These are phyloP conservation scores for Saccharata proteae DNA, from an alignment of 2,329 filamentous ascomycete genomes.

Conservation along the genomic window DNA sequence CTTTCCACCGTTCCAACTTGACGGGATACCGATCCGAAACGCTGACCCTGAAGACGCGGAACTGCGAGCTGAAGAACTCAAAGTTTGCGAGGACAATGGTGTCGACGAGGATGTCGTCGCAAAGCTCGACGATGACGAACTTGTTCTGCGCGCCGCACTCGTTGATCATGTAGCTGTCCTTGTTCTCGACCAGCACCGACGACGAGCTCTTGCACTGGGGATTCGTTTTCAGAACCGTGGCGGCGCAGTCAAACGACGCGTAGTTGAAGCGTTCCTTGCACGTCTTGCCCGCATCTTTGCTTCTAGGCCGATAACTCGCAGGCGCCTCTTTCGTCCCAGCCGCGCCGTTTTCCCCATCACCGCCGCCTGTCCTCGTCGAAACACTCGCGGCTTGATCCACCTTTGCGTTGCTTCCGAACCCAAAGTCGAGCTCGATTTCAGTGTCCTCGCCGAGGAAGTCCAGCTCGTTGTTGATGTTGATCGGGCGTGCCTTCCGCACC, in stretches of 20 bases:
- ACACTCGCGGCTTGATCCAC: constrained; percentile 3
- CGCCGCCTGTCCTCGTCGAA: constrained; percentile 1
- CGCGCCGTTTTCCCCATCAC: background rate
- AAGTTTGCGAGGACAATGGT: constrained; percentile 97
- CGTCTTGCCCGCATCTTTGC: constrained; percentile 90
- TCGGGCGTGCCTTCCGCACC: constrained; percentile 35
- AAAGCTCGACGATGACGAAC: constrained; percentile 88
- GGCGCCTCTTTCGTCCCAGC: constrained; percentile 17
- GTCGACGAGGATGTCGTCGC: constrained; percentile 75
- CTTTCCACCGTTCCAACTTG: constrained; percentile 83
- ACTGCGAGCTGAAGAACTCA: constrained; percentile 97
- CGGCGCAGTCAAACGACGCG: constrained; percentile 92
- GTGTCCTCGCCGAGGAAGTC: constrained; percentile 77
- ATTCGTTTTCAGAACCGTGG: constrained; percentile 84
- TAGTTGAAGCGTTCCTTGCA: constrained; percentile 98
- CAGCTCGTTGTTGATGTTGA: constrained; percentile 53
- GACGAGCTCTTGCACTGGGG: constrained; percentile 76
- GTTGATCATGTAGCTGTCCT: constrained; percentile 96
- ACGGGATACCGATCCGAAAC: constrained; percentile 92
- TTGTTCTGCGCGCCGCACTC: constrained; percentile 81
- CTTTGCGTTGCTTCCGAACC: constrained; percentile 38
- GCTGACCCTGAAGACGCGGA: constrained; percentile 79
- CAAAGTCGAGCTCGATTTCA: constrained; percentile 70
- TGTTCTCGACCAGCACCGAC: constrained; percentile 86
- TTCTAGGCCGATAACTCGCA: constrained; percentile 38